Evolutionary conservation across 2,329 filamentous ascomycete species (phyloP), one percentile per base, ranked within the genome.

Genomic region (Aureobasidium mangrovei): DNA sequence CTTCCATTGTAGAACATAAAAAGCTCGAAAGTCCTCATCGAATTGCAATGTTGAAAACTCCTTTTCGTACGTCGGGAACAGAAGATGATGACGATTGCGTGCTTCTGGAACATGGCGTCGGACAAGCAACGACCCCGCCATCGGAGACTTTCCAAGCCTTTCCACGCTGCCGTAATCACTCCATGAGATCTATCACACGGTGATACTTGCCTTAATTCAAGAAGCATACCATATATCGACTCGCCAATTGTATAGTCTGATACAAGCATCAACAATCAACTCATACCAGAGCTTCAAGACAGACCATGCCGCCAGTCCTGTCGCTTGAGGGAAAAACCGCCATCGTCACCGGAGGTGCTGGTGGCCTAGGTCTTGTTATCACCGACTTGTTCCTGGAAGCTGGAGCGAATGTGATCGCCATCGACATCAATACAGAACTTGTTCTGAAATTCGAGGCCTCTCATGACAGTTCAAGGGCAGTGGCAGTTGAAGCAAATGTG

Each of bases 401-500:
- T 12, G 67, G 65, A 26, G 63, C 64, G 48, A 69, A 66, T 39
- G 67, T 71, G 26, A 63, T 69, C 32, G 61, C 67, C 40, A 64
- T 63, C 58, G 69, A 71, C 46, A 65, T 70, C 57, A 68, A 69
- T 57, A 55, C 61, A 8, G 49, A 63, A 12, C 60, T 63, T 18
- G 57, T 66, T 36, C 56, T 59, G 7, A 63, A 64, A 43, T 68
- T 65, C 59, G 59, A 61, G 32, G 56, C 59, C 31, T 33, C 56
- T 12, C 48, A 58, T 4, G 57, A 64, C 39, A 56, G 56, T 27
- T 60, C 62, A 3, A 60, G 59, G 29, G 60, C 64, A 5, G 58
- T 69, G 7, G 65, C 66, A 6, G 52, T 72, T 32, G 64, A 70
- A 49, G 58, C 60, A 7, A 69, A 75, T 56, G 68, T 74, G 46